phyloP scores from a whole-genome alignment of 345 rosid species.

The Geranium brycei region DNA sequence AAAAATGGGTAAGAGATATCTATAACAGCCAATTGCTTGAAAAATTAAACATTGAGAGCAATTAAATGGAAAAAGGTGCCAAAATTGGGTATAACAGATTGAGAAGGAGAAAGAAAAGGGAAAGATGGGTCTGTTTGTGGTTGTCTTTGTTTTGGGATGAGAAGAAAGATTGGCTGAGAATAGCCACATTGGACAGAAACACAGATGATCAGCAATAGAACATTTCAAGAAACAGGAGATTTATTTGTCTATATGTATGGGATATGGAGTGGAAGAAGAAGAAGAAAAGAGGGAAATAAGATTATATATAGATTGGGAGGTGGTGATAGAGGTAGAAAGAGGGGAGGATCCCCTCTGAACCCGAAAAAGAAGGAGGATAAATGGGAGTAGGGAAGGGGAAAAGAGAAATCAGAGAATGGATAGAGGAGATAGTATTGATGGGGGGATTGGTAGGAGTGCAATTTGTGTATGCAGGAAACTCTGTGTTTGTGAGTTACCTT shows the following conservation, averaged over 20 bases:
- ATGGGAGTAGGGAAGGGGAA: not conserved
- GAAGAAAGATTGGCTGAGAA: not conserved
- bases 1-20: not conserved
- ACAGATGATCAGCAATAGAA: no score
- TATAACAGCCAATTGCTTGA: no score
- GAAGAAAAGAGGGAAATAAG: no score
- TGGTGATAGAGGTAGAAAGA: not conserved
- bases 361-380: not conserved
- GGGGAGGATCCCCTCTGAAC: not conserved
- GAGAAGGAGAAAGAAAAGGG: no score
- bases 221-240: not conserved
- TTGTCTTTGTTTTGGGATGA: no score
- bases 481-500: constrained; percentile 53
- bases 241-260: not conserved
- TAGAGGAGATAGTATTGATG: constrained; percentile 43
- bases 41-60: not conserved
- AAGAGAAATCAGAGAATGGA: constrained; percentile 18
- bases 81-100: no score
- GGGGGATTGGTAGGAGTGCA: constrained; percentile 62
- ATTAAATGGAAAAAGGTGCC: no score
- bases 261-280: no score
- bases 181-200: not conserved
- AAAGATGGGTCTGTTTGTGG: not conserved
- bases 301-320: no score
- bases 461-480: constrained; percentile 49